Evolutionary conservation across 805 yeast species (phyloP), one percentile per base, ranked within the genome.

Genomic region (Ogataea populi-albae): DNA sequence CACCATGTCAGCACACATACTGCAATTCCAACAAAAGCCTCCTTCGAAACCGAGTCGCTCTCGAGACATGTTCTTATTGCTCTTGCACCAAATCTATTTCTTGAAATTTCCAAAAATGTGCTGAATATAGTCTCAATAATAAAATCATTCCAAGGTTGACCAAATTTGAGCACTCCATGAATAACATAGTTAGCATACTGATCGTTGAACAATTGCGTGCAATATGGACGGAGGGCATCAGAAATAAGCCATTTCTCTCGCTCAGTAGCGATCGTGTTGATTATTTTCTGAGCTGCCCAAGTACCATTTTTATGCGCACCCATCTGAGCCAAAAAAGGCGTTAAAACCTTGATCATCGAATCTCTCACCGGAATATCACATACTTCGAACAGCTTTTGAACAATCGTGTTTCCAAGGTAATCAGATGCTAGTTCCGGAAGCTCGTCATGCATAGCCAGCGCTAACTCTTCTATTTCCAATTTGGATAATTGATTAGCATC

Each of bases 241-340:
- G 81, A 79, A 28, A 93, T 84, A 32, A 83, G 57, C 49, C 69
- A 64, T 58, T 77, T 81, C 50, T 79, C 86, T 32, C 75, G 71
- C 28, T 71, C 78, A 44, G 71, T 62, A 12, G 52, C 49, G 4
- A 87, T 82, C 29, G 80, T 79, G 46, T 79, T 83, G 49, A 93
- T 88, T 61, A 93, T 81, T 61, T 91, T 93, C 61, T 93, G 98
- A 17, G 96, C 95, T 2, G 97, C 98, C 98, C 98, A 93, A 4
- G 98, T 93, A 43, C 98, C 98, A 59, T 93, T 93, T 55, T 93
- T 93, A 65, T 93, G 98, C 37, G 87, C 81, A 50, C 97, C 93
- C 70, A 91, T 82, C 49, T 87, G 94, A 1, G 96, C 86, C 45
- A 93, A 67, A 53, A 73, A 86, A 18, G 89, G 94, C 4, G 82